These are phyloP conservation scores for Sabuloglossum arenarium DNA, from an alignment of 495 filamentous ascomycete species.

Conservation along the genomic window DNA sequence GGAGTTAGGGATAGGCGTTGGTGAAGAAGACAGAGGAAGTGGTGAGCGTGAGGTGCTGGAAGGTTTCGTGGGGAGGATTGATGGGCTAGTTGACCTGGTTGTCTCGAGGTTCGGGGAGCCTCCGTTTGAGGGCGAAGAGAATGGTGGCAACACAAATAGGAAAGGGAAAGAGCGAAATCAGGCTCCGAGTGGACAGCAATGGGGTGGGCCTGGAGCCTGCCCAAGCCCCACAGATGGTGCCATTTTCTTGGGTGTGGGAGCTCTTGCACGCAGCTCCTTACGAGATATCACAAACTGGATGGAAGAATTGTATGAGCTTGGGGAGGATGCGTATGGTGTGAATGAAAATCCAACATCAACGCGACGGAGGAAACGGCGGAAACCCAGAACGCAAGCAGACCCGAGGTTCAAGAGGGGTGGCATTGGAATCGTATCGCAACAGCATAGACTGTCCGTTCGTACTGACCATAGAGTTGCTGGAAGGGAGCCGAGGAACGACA, in stretches of 20 bases:
- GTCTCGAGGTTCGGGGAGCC: conserved; percentile 58
- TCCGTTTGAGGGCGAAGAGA: not conserved
- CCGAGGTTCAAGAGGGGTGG: not conserved
- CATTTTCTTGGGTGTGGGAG: conserved; percentile 60
- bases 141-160: not conserved
- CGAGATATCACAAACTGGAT: conserved; percentile 57
- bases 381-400: not conserved
- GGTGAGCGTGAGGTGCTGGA: conserved; percentile 83
- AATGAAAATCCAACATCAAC: conserved; percentile 44
- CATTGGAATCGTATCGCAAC: not conserved
- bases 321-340: conserved; percentile 62
- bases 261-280: conserved; percentile 41
- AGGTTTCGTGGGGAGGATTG: conserved; percentile 43
- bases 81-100: conserved; percentile 59
- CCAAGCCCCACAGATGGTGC: conserved; percentile 57
- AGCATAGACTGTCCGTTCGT: not conserved
- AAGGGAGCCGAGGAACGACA: not conserved
- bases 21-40: conserved; percentile 82
- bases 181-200: conserved; percentile 18
- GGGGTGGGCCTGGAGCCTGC: conserved; percentile 44
- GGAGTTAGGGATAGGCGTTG: conserved; percentile 81
- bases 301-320: conserved; percentile 61
- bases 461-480: not conserved
- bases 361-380: conserved; percentile 5
- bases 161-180: conserved; percentile 2